Evolutionary conservation across 2,329 filamentous ascomycete species (phyloP), one percentile per base, ranked within the genome.

Genomic region (Sporothrix pseudoabietina): DNA sequence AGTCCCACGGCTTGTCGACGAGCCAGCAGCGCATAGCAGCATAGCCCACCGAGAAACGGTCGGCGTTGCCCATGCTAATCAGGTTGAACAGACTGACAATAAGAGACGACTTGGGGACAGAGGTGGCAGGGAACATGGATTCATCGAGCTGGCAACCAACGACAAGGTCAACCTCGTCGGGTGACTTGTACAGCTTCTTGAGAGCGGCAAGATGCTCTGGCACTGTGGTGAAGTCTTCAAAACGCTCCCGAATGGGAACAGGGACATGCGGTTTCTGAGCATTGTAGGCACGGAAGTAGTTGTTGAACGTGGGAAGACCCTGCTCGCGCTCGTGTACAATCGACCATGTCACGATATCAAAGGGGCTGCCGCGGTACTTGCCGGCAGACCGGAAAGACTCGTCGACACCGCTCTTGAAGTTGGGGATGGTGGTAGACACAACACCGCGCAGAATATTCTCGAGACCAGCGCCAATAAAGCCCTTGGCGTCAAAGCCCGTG

Each of bases 1-100:
- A 76, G 72, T 76, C 74, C 73, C 74, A 76, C 6, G 75, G 75
- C 71, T 76, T 76, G 74, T 76, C 75, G 52, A 76, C 74, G 61
- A 76, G 75, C 69, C 72, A 73, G 74, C 75, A 76, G 39, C 75
- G 74, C 75, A 76, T 76, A 14, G 71, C 71, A 0, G 75, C 75
- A 55, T 72, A 75, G 69, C 75, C 75, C 66, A 76, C 59, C 22
- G 72, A 72, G 71, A 76, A 76, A n/a, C 75, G 73, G 71, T 76
- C 75, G 35, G 75, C 73, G 41, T 74, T 76, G 52, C 75, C 75
- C 74, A 75, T 75, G 61, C 72, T 74, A 35, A 76, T 75, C n/a
- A 76, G 74, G 55, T 74, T 76, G 63, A 76, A 75, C n/a, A 76
- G 72, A 39, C 74, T 75, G 66, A 76, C 71, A 47, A 76, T 73